Evolutionary conservation across 768 basidiomycete genomes (phyloP).

Genomic region (Termitomyces eurrhizus): DNA sequence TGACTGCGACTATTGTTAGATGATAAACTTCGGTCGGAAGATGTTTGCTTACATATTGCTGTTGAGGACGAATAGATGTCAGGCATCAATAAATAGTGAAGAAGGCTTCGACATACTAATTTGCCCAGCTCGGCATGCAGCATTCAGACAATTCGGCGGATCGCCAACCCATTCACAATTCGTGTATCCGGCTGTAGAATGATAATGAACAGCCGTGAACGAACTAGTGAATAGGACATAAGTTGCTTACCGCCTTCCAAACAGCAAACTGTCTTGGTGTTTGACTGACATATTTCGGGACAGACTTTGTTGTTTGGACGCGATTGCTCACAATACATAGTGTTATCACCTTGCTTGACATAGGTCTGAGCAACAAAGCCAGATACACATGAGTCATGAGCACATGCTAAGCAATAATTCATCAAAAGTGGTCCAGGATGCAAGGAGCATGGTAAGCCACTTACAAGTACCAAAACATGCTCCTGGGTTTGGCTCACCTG

Average conservation of each 20-base stretch:
- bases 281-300: neutral
- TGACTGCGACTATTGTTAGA: neutral
- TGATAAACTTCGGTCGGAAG: neutral
- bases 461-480: neutral
- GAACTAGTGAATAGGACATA: neutral
- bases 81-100: neutral
- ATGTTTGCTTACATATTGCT: neutral
- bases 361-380: neutral
- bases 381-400: neutral
- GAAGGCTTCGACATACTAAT: neutral
- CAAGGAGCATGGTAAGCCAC: neutral
- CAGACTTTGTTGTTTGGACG: neutral
- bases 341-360: constrained; percentile 3
- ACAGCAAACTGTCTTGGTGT: constrained; percentile 2
- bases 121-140: neutral
- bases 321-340: neutral
- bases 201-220: neutral
- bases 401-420: neutral
- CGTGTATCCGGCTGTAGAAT: neutral
- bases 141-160: neutral
- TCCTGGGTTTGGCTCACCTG: neutral
- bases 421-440: neutral
- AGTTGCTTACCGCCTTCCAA: neutral
- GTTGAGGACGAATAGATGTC: neutral
- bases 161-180: constrained; percentile 2